Evolutionary conservation across 2,329 filamentous ascomycete genomes (phyloP).

Genomic region (Phialophora chinensis): DNA sequence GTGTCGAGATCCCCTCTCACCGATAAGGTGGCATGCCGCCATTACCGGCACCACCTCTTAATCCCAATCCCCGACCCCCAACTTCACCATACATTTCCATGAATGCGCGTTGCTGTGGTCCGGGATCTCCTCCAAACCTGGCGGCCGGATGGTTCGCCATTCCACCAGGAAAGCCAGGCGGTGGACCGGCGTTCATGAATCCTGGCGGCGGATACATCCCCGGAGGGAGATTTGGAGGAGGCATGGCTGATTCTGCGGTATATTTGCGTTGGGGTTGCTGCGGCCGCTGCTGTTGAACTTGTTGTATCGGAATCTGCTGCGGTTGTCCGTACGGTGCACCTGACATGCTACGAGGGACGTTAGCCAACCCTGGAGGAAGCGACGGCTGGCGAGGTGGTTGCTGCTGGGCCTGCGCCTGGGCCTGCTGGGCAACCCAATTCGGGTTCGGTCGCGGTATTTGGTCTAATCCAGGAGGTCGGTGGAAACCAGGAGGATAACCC

Average conservation of each 20-base stretch:
- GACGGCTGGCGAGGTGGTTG: slow-evolving; percentile 29
- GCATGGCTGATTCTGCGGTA: slow-evolving; percentile 40
- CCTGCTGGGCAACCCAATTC: slow-evolving; percentile 40
- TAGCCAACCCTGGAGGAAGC: slow-evolving; percentile 29
- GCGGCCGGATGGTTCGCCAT: slow-evolving; percentile 43
- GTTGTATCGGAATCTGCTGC: slow-evolving; percentile 26
- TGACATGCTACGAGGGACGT: slow-evolving; percentile 44
- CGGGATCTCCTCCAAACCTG: slow-evolving; percentile 44
- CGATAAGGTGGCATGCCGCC: slow-evolving; percentile 33
- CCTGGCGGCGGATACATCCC: slow-evolving; percentile 55
- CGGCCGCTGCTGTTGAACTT: slow-evolving; percentile 24
- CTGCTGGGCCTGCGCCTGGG: slow-evolving; percentile 26
- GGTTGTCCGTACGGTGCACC: slow-evolving; percentile 27
- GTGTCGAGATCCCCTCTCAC: slow-evolving; percentile 7
- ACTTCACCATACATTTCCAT: slow-evolving; percentile 53
- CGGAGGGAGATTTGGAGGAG: slow-evolving; percentile 46
- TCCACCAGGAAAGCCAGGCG: slow-evolving; percentile 47
- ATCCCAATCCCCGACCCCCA: slow-evolving; percentile 45
- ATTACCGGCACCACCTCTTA: slow-evolving; percentile 29
- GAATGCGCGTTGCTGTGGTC: slow-evolving; percentile 48
- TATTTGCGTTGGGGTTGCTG: slow-evolving; percentile 37
- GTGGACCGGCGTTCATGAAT: slow-evolving; percentile 51
- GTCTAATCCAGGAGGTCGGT: slow-evolving; percentile 53
- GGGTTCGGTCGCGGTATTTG: slow-evolving; percentile 44
- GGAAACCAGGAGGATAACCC: slow-evolving; percentile 46